Percentiles rank a stretch among this genome's conserved stretches.
phyloP scores from a whole-genome alignment of 2,329 filamentous ascomycete genomes.

The Tolypocladium amazonense region DNA sequence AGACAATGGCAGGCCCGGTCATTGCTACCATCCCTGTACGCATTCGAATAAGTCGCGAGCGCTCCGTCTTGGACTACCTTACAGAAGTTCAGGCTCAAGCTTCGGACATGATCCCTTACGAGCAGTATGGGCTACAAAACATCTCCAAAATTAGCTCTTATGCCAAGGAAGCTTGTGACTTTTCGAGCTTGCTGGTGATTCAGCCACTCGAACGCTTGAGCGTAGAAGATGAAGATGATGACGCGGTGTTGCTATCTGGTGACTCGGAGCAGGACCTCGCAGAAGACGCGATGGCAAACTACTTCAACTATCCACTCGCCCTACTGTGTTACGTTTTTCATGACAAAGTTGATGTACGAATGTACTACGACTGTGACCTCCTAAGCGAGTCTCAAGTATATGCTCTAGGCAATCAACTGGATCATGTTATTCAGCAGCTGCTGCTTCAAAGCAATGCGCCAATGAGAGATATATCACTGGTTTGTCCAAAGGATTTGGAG shows the following conservation, averaged over 20 bases:
- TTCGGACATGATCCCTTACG: not conserved
- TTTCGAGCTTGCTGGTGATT: not conserved
- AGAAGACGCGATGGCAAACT: not conserved
- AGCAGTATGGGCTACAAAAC: not conserved
- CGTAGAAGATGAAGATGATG: not conserved
- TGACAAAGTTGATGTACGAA: not conserved
- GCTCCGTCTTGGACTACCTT: not conserved
- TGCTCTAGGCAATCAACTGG: not conserved
- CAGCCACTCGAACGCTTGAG: not conserved
- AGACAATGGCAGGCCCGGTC: slow-evolving; percentile 16
- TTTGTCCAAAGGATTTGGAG: not conserved
- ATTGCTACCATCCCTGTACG: slow-evolving; percentile 12
- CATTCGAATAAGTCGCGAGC: not conserved
- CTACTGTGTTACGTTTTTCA: not conserved
- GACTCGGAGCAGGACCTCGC: not conserved
- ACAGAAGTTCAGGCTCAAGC: not conserved
- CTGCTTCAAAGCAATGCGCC: not conserved
- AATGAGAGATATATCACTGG: not conserved
- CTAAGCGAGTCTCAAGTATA: not conserved
- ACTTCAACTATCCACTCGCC: not conserved
- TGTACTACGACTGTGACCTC: not conserved
- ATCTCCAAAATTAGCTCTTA: not conserved
- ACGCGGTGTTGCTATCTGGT: not conserved
- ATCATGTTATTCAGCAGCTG: not conserved
- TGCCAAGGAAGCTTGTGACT: not conserved